phyloP scores from a whole-genome alignment of 2,329 filamentous ascomycete species.

The Paracoccidioides brasiliensis region DNA sequence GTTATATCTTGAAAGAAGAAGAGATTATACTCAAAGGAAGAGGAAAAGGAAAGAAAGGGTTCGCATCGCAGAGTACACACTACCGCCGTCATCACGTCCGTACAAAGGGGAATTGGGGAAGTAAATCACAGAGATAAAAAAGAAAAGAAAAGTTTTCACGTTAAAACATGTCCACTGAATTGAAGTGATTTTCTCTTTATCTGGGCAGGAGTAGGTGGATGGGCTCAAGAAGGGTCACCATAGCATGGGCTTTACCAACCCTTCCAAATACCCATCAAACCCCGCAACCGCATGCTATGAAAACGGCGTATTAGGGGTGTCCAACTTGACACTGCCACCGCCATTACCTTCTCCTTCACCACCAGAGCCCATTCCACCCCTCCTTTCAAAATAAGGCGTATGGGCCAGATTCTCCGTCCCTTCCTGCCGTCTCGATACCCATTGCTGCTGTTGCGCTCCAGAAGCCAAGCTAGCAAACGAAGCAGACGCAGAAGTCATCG shows the following conservation, averaged over 20 bases:
- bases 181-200: background rate
- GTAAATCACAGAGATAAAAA: background rate
- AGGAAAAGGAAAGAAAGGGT: background rate
- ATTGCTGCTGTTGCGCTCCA: background rate
- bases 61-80: slow-evolving; percentile 14
- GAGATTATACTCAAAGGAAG: too few species aligned
- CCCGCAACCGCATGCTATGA: background rate
- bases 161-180: slow-evolving; percentile 1
- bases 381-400: background rate
- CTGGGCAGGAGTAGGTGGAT: too few species aligned
- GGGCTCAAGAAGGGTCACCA: too few species aligned
- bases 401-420: too few species aligned
- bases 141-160: background rate
- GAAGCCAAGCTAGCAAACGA: background rate
- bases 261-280: too few species aligned
- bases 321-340: slow-evolving; percentile 24
- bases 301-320: slow-evolving; percentile 10
- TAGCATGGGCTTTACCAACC: too few species aligned
- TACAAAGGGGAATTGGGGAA: background rate
- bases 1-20: background rate
- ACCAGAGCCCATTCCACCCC: background rate
- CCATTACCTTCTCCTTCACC: slow-evolving; percentile 6
- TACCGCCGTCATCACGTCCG: slow-evolving; percentile 18
- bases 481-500: too few species aligned
- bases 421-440: slow-evolving; percentile 11